Conservation (phyloP, 1,284 basidiomycete species). For the Sphagnurus paluster region DNA sequence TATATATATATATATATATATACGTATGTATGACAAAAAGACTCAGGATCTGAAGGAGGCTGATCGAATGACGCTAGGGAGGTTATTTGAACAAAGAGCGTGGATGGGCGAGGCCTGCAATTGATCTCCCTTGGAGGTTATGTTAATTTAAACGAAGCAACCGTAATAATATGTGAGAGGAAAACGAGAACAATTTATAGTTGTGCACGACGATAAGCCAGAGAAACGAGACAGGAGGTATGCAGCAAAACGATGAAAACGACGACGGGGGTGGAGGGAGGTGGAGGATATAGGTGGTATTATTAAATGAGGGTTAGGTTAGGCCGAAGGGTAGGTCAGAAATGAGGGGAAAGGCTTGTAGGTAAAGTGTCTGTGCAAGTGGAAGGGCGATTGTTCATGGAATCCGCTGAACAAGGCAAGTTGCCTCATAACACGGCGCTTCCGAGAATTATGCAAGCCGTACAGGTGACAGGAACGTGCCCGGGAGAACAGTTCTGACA, state of each 20-base stretch:
- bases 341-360: slow-evolving; percentile 15
- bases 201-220: slow-evolving; percentile 17
- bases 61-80: slow-evolving; percentile 5
- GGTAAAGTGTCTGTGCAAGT: slow-evolving; percentile 16
- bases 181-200: slow-evolving; percentile 20
- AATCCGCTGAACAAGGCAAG: slow-evolving; percentile 1
- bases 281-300: slow-evolving; percentile 11
- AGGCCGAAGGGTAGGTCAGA: slow-evolving; percentile 11
- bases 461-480: slow-evolving; percentile 28
- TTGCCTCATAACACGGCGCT: neutral
- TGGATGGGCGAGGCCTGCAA: neutral
- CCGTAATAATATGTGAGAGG: neutral
- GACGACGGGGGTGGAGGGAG: slow-evolving; percentile 17
- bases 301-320: slow-evolving; percentile 18
- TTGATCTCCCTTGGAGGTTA: slow-evolving; percentile 2
- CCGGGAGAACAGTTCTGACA: slow-evolving; percentile 24
- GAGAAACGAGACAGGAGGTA: slow-evolving; percentile 18
- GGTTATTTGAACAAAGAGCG: slow-evolving; percentile 5
- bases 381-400: slow-evolving; percentile 8
- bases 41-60: neutral
- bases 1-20: too few relatives aligned
- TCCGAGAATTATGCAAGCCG: slow-evolving; percentile 7
- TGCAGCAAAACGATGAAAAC: slow-evolving; percentile 26
- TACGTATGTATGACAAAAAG: slow-evolving; percentile 2
- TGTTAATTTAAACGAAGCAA: slow-evolving; percentile 1